Percentiles rank a stretch among this genome's conserved stretches.
phyloP scores from a whole-genome alignment of 768 basidiomycete genomes.

The Agrocybe chaxingu region DNA sequence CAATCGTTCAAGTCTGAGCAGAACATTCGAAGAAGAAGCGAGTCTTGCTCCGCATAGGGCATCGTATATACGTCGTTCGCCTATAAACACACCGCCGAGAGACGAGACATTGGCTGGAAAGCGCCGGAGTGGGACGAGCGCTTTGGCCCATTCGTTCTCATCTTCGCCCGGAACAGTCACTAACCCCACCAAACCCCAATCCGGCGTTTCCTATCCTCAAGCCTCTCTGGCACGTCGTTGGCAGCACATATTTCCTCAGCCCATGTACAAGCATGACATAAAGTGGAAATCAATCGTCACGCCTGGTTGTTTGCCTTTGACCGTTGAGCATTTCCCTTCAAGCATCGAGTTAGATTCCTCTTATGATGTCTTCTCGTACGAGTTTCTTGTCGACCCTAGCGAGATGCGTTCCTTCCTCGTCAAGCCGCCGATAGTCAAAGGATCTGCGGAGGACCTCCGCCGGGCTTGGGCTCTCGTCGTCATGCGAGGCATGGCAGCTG shows the following conservation, averaged over 20 bases:
- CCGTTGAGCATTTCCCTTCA: constrained; percentile 85
- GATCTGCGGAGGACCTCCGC: constrained; percentile 53
- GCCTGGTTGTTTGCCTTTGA: constrained; percentile 86
- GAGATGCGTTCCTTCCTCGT: constrained; percentile 90
- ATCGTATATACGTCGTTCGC: constrained; percentile 55
- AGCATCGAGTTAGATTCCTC: constrained; percentile 69
- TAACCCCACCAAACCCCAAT: constrained; percentile 68
- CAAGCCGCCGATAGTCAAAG: constrained; percentile 50
- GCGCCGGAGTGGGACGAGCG: constrained; percentile 46
- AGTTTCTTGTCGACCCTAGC: constrained; percentile 79
- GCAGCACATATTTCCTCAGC: constrained; percentile 81
- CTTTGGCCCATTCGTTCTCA: constrained; percentile 36
- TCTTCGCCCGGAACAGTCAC: constrained; percentile 47
- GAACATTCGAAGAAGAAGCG: constrained; percentile 58
- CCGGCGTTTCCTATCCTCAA: constrained; percentile 57
- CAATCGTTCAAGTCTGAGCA: constrained; percentile 43
- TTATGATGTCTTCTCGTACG: constrained; percentile 83
- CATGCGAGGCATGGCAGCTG: constrained; percentile 92
- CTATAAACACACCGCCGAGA: constrained; percentile 65
- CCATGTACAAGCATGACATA: constrained; percentile 76
- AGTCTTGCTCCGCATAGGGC: constrained; percentile 38
- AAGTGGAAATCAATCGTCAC: constrained; percentile 90
- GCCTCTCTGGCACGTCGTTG: constrained; percentile 81
- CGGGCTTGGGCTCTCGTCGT: constrained; percentile 74
- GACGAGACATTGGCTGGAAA: constrained; percentile 60